Percentiles rank a stretch among this genome's conserved stretches.
Conservation (phyloP, 1,284 basidiomycete genomes). For the Garcileccinum viscosum region DNA sequence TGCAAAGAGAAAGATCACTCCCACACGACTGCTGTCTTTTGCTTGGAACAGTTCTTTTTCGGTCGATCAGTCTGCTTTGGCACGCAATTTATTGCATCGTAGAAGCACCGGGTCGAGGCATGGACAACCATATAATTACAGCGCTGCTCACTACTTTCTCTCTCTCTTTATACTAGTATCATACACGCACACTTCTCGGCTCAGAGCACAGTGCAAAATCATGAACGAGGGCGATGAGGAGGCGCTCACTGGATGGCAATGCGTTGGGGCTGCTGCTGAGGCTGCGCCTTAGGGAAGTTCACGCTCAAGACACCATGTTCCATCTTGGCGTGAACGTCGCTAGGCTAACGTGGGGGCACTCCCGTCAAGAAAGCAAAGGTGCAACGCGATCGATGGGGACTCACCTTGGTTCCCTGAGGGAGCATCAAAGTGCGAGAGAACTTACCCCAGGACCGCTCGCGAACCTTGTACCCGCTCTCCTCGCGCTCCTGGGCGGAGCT, state of each 20-base stretch:
- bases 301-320: constrained; percentile 51
- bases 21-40: too few relatives aligned
- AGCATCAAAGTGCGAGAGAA: constrained; percentile 39
- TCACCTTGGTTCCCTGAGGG: constrained; percentile 55
- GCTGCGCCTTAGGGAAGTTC: constrained; percentile 49
- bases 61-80: neutral
- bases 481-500: constrained; percentile 41
- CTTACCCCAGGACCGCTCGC: constrained; percentile 52
- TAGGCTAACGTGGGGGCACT: neutral
- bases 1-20: too few relatives aligned
- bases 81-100: neutral
- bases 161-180: neutral
- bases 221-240: neutral
- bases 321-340: constrained; percentile 41
- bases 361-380: neutral
- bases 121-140: neutral
- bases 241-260: constrained; percentile 40
- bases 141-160: neutral
- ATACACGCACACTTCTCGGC: constrained; percentile 9
- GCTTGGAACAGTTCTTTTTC: neutral
- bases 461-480: constrained; percentile 53
- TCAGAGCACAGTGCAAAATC: neutral
- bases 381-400: neutral
- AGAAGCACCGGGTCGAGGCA: neutral
- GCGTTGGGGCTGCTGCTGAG: constrained; percentile 43